phyloP scores from a whole-genome alignment of 2,329 filamentous ascomycete species.

The Neopestalotiopsis sp. region DNA sequence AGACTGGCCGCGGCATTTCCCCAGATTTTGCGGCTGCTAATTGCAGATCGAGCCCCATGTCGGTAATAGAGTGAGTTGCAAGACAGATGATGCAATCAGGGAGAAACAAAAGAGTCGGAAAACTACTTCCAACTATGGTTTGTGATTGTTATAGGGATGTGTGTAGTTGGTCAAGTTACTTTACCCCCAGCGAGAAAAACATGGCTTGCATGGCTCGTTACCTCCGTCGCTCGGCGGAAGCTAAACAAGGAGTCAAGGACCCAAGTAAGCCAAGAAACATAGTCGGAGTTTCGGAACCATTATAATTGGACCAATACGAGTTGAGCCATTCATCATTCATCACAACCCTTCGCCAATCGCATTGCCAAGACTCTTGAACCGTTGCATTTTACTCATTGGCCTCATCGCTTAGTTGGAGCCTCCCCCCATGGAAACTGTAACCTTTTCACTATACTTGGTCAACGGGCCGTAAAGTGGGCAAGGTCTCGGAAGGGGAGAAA shows the following conservation, averaged over 20 bases:
- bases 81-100: neutral
- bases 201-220: neutral
- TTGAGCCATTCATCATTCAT: neutral
- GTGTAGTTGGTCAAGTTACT: neutral
- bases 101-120: neutral
- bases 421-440: neutral
- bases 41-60: neutral
- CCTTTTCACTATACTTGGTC: neutral
- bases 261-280: no score
- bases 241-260: neutral
- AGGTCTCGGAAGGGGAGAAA: neutral
- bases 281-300: no score
- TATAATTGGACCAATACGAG: neutral
- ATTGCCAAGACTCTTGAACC: neutral
- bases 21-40: slow-evolving; percentile 3
- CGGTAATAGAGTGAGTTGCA: neutral
- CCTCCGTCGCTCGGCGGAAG: neutral
- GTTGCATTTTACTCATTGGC: neutral
- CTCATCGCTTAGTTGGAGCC: neutral
- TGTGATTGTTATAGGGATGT: neutral
- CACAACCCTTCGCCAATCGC: neutral
- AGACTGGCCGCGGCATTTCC: slow-evolving; percentile 3
- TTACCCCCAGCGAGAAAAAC: neutral
- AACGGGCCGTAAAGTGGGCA: neutral
- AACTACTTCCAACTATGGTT: neutral